Evolutionary conservation across 495 filamentous ascomycete species (phyloP).

Genomic region (Penicillium mononematosum): DNA sequence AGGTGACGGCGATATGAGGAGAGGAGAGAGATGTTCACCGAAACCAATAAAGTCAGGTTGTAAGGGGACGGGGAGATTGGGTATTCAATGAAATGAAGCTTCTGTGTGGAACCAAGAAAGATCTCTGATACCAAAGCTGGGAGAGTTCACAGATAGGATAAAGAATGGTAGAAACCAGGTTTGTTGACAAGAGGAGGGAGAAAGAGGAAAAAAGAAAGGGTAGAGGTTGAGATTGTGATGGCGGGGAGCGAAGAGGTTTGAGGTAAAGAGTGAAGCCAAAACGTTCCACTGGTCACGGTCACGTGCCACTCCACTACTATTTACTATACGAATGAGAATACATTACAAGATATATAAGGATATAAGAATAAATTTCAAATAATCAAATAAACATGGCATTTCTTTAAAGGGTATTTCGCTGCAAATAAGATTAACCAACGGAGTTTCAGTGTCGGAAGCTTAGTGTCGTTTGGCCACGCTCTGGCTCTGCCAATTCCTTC

Average conservation of each 20-base stretch:
- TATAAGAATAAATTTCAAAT: neutral
- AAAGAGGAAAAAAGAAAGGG: neutral
- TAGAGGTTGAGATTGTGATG: slow-evolving; percentile 6
- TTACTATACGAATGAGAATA: neutral
- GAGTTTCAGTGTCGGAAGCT: slow-evolving; percentile 25
- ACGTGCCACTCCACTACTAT: slow-evolving; percentile 2
- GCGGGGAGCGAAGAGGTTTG: slow-evolving; percentile 14
- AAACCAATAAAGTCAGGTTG: slow-evolving; percentile 3
- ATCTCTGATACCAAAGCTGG: neutral
- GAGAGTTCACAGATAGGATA: slow-evolving; percentile 2
- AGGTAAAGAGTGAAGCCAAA: slow-evolving; percentile 10
- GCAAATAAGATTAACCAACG: neutral
- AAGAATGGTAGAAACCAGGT: neutral
- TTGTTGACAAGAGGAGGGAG: neutral
- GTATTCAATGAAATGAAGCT: slow-evolving; percentile 4
- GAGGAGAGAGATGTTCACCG: neutral
- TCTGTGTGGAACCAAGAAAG: neutral
- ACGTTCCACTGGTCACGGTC: slow-evolving; percentile 5
- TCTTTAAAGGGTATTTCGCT: slow-evolving; percentile 4
- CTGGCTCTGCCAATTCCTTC: slow-evolving; percentile 73
- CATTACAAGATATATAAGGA: too few species aligned
- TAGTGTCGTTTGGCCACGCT: slow-evolving; percentile 47
- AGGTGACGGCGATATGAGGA: neutral
- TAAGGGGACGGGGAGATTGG: neutral
- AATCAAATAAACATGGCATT: neutral